phyloP scores from a whole-genome alignment of 768 basidiomycete species.

The Termitomyces sp. region DNA sequence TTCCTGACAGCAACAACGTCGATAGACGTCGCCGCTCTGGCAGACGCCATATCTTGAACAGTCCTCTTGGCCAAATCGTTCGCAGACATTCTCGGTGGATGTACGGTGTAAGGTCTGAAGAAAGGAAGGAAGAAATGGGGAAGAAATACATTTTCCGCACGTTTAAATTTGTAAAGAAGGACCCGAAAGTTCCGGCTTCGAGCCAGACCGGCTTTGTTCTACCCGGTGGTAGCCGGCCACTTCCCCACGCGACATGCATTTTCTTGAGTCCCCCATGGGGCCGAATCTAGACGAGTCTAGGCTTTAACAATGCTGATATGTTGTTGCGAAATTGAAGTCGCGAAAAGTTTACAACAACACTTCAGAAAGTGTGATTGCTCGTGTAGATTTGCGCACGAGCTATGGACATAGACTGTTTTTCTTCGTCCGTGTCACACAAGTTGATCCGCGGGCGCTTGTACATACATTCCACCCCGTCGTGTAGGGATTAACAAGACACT shows the following conservation, averaged over 20 bases:
- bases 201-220: not conserved
- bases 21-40: constrained; percentile 39
- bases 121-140: not conserved
- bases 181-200: not conserved
- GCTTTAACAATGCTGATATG: not conserved
- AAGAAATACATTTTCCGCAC: not conserved
- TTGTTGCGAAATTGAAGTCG: not conserved
- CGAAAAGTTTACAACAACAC: not conserved
- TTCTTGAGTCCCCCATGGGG: not conserved
- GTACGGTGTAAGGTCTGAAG: not conserved
- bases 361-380: not conserved
- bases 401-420: not conserved
- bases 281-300: not conserved
- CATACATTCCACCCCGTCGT: not conserved
- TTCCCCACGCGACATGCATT: not conserved
- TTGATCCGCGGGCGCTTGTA: not conserved
- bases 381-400: not conserved
- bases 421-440: not conserved
- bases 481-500: not conserved
- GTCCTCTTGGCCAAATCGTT: constrained; percentile 41
- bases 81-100: constrained; percentile 4
- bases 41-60: constrained; percentile 45
- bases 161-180: not conserved
- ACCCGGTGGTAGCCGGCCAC: not conserved
- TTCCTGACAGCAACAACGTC: constrained; percentile 37